phyloP scores from a whole-genome alignment of 306 rosid genomes.

The Begonia peltatifolia region DNA sequence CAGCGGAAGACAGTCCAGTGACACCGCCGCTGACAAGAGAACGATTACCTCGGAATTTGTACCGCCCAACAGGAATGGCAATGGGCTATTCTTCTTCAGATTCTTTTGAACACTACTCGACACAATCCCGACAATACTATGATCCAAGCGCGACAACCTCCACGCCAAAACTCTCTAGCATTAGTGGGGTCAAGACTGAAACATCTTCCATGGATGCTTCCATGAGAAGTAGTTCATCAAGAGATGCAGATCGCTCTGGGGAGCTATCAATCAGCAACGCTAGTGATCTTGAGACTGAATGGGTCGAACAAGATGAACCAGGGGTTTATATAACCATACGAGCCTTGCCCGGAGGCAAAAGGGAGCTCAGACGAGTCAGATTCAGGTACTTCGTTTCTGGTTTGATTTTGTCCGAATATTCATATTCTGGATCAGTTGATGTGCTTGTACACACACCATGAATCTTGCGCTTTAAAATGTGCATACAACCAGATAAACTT shows the following conservation, averaged over 20 bases:
- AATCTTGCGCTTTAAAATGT: neutral
- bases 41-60: slow-evolving; percentile 44
- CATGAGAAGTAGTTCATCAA: slow-evolving; percentile 71
- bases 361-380: slow-evolving; percentile 92
- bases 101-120: slow-evolving; percentile 56
- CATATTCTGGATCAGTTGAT: neutral
- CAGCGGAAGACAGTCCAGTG: slow-evolving; percentile 66
- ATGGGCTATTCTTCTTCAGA: slow-evolving; percentile 87
- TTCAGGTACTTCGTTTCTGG: slow-evolving; percentile 48
- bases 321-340: slow-evolving; percentile 95
- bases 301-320: slow-evolving; percentile 97
- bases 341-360: slow-evolving; percentile 67
- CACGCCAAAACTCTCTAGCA: slow-evolving; percentile 63
- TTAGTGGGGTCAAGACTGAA: slow-evolving; percentile 51
- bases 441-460: neutral
- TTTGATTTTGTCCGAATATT: neutral
- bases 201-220: slow-evolving; percentile 80
- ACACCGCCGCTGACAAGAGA: slow-evolving; percentile 86
- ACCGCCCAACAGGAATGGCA: slow-evolving; percentile 34
- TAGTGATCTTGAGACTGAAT: slow-evolving; percentile 94
- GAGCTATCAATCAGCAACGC: slow-evolving; percentile 89
- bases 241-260: slow-evolving; percentile 70
- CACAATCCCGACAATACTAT: slow-evolving; percentile 42
- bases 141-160: slow-evolving; percentile 52
- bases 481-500: too few relatives aligned